phyloP scores from a whole-genome alignment of 768 basidiomycete species.

The Lepiota brunneoincarnata region DNA sequence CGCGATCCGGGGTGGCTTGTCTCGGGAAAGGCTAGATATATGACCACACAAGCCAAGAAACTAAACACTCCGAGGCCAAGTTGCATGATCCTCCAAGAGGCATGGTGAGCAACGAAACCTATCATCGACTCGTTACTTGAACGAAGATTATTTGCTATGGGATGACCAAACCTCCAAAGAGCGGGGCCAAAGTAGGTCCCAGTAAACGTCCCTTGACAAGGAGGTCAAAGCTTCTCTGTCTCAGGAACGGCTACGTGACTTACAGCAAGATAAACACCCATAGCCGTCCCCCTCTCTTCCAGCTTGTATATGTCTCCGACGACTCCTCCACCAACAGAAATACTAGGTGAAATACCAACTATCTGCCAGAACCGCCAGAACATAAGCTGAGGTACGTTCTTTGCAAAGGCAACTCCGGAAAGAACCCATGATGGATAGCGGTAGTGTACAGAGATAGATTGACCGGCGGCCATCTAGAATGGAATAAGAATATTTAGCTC shows the following conservation, averaged over 20 bases:
- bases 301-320: conserved; percentile 67
- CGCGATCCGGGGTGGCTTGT: conserved; percentile 60
- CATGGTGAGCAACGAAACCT: conserved; percentile 18
- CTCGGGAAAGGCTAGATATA: conserved; percentile 55
- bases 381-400: conserved; percentile 45
- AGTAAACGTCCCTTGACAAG: conserved; percentile 30
- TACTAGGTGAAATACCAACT: conserved; percentile 56
- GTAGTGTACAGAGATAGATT: conserved; percentile 58
- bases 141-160: neutral
- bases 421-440: conserved; percentile 57
- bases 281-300: conserved; percentile 58
- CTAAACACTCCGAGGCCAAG: conserved; percentile 38
- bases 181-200: conserved; percentile 60
- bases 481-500: neutral
- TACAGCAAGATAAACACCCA: conserved; percentile 59
- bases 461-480: conserved; percentile 61
- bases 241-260: conserved; percentile 6
- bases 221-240: neutral
- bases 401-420: conserved; percentile 54
- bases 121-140: neutral
- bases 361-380: conserved; percentile 66
- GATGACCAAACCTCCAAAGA: conserved; percentile 41
- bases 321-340: conserved; percentile 55
- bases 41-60: conserved; percentile 33
- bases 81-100: conserved; percentile 68